phyloP scores from a whole-genome alignment of 129 eudicot genomes.

The Scalesia atractyloides region DNA sequence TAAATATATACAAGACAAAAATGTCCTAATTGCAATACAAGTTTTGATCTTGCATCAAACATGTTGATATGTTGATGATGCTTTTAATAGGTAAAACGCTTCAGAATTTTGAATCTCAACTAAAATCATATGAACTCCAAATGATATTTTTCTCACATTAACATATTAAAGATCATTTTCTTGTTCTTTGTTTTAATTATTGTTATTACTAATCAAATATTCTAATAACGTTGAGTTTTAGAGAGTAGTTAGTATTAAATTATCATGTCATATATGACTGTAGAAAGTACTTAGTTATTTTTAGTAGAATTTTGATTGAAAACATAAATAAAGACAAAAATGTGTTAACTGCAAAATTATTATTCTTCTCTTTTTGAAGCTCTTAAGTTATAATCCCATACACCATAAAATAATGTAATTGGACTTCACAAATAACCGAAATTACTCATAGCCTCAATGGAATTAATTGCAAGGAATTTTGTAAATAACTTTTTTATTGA shows the following conservation, averaged over 20 bases:
- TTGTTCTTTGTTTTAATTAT: neutral
- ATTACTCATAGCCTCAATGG: no score
- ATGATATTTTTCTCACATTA: neutral
- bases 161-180: no score
- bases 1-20: neutral
- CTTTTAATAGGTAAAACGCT: neutral
- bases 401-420: no score
- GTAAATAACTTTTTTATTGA: no score
- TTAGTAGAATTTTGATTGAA: no score
- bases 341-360: no score
- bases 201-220: neutral
- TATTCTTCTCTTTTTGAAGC: no score
- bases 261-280: constrained; percentile 21
- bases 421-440: no score
- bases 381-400: no score
- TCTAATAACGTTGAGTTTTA: neutral
- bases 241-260: constrained; percentile 1
- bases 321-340: no score
- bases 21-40: neutral
- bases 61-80: neutral
- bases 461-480: no score
- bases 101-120: neutral
- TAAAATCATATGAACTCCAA: neutral
- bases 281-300: no score
- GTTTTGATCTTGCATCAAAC: neutral